phyloP scores from a whole-genome alignment of 257 asterid species.

The Penstemon eatonii region DNA sequence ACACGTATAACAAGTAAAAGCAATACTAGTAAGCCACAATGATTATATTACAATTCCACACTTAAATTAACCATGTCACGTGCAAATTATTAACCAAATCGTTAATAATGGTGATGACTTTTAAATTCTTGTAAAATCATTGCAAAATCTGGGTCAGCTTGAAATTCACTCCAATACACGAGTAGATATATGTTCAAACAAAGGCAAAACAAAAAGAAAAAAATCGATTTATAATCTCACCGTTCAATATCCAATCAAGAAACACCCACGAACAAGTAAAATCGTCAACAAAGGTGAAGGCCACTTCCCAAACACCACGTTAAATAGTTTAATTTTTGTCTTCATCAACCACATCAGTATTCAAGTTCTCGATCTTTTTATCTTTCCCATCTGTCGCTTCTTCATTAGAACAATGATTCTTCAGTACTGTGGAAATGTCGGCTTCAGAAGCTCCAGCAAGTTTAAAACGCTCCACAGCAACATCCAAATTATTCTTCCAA shows the following conservation, averaged over 20 bases:
- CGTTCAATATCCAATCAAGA: conserved; percentile 7
- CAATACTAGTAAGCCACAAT: neutral
- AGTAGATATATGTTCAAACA: neutral
- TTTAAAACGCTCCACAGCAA: conserved; percentile 73
- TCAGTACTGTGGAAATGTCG: conserved; percentile 71
- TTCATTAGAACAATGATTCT: conserved; percentile 80
- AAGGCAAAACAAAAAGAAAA: neutral
- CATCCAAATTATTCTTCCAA: conserved; percentile 81
- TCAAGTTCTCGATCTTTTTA: conserved; percentile 38
- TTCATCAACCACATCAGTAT: conserved; percentile 25
- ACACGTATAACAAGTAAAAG: neutral
- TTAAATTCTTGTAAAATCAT: conserved; percentile 17
- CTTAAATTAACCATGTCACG: conserved; percentile 20
- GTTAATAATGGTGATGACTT: neutral
- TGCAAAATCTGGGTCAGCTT: conserved; percentile 36
- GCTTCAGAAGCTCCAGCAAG: conserved; percentile 96
- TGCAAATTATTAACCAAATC: conserved; percentile 13
- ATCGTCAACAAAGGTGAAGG: conserved; percentile 15
- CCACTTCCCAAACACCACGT: neutral
- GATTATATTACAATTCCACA: neutral
- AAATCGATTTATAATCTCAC: conserved; percentile 4
- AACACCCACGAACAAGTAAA: conserved; percentile 16
- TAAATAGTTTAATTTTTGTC: conserved; percentile 27
- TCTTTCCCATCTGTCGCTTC: conserved; percentile 38
- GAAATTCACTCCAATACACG: conserved; percentile 21